Conservation (phyloP, 345 rosid genomes). For the Pugionium cornutum region DNA sequence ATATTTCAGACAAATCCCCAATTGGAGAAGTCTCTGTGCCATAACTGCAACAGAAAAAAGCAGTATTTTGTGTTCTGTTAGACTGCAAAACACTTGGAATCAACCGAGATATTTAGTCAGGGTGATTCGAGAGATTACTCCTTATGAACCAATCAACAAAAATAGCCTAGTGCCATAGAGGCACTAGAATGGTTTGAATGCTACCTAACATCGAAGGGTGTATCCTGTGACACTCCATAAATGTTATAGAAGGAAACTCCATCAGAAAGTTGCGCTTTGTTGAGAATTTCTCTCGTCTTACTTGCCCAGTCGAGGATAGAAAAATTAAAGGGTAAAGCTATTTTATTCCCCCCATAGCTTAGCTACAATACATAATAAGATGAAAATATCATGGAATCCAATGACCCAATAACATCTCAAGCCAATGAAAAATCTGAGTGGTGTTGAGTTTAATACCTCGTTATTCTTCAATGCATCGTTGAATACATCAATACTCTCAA, state of each 20-base stretch:
- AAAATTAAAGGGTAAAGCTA: conserved; percentile 75
- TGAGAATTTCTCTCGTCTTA: conserved; percentile 64
- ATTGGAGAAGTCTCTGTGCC: conserved; percentile 75
- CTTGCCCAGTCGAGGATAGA: conserved; percentile 70
- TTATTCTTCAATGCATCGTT: conserved; percentile 71
- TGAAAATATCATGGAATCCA: background rate
- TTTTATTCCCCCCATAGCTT: conserved; percentile 56
- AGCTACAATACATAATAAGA: conserved; percentile 46
- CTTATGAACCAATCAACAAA: conserved; percentile 7
- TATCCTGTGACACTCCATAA: conserved; percentile 71
- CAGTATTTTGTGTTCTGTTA: conserved; percentile 9
- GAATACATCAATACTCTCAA: conserved; percentile 58
- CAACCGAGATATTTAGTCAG: background rate
- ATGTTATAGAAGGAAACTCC: conserved; percentile 78
- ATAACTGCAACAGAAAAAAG: conserved; percentile 55
- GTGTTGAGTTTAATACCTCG: conserved; percentile 51
- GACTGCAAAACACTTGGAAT: background rate
- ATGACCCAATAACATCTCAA: conserved; percentile 1
- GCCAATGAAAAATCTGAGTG: conserved; percentile 13
- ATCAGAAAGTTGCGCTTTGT: conserved; percentile 60
- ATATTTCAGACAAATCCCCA: conserved; percentile 74
- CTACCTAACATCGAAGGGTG: conserved; percentile 89
- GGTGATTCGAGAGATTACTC: background rate
- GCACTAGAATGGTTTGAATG: conserved; percentile 9
- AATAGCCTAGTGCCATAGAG: background rate